Evolutionary conservation across 129 eudicot species (phyloP).

Genomic region (Cynara cardunculus): DNA sequence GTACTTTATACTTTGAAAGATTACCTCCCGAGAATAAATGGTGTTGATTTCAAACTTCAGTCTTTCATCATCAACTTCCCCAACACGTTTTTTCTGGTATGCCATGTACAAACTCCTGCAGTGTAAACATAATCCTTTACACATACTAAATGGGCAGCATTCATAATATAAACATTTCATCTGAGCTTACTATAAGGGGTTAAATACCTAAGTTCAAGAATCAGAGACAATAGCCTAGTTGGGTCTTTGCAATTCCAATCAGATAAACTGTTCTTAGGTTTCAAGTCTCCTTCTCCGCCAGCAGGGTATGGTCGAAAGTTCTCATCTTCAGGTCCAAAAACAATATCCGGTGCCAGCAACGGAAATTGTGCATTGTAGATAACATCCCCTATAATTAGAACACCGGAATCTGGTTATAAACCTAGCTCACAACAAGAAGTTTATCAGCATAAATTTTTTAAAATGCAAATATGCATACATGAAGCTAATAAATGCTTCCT

Average conservation of each 20-base stretch:
- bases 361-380: slow-evolving; percentile 82
- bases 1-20: background rate
- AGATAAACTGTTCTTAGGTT: slow-evolving; percentile 42
- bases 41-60: slow-evolving; percentile 86
- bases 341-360: slow-evolving; percentile 68
- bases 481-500: background rate
- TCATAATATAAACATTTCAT: background rate
- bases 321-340: slow-evolving; percentile 90
- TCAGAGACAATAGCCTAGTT: slow-evolving; percentile 54
- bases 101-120: slow-evolving; percentile 62
- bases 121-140: background rate
- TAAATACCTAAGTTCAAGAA: slow-evolving; percentile 71
- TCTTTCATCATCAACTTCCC: slow-evolving; percentile 81
- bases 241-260: slow-evolving; percentile 88
- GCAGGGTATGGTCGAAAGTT: slow-evolving; percentile 44
- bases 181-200: background rate
- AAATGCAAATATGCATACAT: background rate
- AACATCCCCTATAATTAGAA: slow-evolving; percentile 69
- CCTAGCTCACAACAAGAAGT: background rate
- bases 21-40: slow-evolving; percentile 74
- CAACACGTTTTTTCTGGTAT: slow-evolving; percentile 77
- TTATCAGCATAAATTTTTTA: background rate
- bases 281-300: slow-evolving; percentile 34
- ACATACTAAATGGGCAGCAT: background rate
- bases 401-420: background rate